phyloP scores from a whole-genome alignment of 2,329 filamentous ascomycete species.

The Diplodia sapinea region DNA sequence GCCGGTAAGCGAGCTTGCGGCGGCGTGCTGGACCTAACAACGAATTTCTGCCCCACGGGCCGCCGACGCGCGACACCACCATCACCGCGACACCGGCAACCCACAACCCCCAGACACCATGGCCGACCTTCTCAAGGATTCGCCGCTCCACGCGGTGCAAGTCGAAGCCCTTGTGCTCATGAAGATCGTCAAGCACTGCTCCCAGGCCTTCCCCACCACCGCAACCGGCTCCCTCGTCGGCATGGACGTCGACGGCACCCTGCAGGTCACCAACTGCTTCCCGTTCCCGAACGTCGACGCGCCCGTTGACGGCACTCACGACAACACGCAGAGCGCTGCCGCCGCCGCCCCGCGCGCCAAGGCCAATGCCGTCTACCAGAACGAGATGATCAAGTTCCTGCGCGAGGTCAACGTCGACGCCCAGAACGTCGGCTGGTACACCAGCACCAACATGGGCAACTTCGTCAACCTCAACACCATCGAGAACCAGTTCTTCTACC shows the following conservation, averaged over 20 bases:
- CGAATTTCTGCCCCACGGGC: slow-evolving; percentile 32
- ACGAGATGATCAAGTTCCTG: slow-evolving; percentile 95
- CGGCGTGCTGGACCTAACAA: slow-evolving; percentile 19
- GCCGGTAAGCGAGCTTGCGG: slow-evolving; percentile 24
- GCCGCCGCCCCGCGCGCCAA: slow-evolving; percentile 91
- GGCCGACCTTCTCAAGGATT: slow-evolving; percentile 47
- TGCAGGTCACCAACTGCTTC: slow-evolving; percentile 95
- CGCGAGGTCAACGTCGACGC: slow-evolving; percentile 98
- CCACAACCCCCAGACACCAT: slow-evolving; percentile 37
- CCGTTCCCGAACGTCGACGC: slow-evolving; percentile 86
- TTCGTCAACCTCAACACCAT: slow-evolving; percentile 94
- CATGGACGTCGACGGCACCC: slow-evolving; percentile 80
- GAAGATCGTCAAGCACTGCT: slow-evolving; percentile 97
- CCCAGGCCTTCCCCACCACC: slow-evolving; percentile 82
- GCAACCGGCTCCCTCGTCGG: slow-evolving; percentile 91
- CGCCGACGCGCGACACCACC: slow-evolving; percentile 30
- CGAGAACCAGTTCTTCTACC: slow-evolving; percentile 98
- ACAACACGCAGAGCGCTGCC: slow-evolving; percentile 56
- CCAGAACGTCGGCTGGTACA: slow-evolving; percentile 98
- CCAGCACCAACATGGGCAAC: slow-evolving; percentile 97
- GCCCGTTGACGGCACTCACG: slow-evolving; percentile 57
- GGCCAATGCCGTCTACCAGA: slow-evolving; percentile 85
- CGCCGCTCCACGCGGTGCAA: slow-evolving; percentile 82
- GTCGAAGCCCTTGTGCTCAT: slow-evolving; percentile 95
- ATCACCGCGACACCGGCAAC: slow-evolving; percentile 27